A percentile compares a stretch with the other conserved stretches of the same genome.
phyloP scores from a whole-genome alignment of 106 monocot species.

The Dioscorea alata region DNA sequence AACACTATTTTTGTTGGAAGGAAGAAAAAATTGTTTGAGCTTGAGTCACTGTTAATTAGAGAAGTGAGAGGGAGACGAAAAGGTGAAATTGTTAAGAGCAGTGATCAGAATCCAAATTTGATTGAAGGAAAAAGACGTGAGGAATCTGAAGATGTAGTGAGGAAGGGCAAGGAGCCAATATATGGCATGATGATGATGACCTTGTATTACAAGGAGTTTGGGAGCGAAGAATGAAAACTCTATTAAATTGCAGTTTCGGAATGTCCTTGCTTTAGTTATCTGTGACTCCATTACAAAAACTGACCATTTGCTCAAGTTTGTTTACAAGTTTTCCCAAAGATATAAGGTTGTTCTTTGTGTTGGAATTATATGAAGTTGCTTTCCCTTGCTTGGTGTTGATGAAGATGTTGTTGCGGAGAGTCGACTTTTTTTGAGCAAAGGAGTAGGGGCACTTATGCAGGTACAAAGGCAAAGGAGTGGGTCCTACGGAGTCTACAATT shows the following conservation, averaged over 20 bases:
- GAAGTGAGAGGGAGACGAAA: constrained; percentile 6
- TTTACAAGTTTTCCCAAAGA: constrained; percentile 44
- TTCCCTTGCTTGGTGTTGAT: constrained; percentile 40
- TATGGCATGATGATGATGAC: not conserved
- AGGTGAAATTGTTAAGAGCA: too few relatives aligned
- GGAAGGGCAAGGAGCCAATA: too few relatives aligned
- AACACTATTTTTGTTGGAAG: constrained; percentile 59
- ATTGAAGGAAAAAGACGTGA: too few relatives aligned
- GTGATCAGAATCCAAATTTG: too few relatives aligned
- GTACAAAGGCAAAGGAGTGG: too few relatives aligned
- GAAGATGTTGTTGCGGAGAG: constrained; percentile 4
- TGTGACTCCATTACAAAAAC: constrained; percentile 74
- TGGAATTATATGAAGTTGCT: constrained; percentile 57
- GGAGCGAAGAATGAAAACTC: too few relatives aligned
- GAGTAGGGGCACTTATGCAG: too few relatives aligned
- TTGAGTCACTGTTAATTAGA: constrained; percentile 44
- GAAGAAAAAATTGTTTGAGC: constrained; percentile 38
- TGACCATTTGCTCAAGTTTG: constrained; percentile 66
- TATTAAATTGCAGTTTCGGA: not conserved
- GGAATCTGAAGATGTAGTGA: too few relatives aligned
- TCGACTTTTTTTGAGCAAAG: not conserved
- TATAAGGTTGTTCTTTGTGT: constrained; percentile 80
- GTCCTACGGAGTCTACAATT: too few relatives aligned
- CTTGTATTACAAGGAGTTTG: not conserved
- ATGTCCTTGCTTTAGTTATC: constrained; percentile 48